Percentiles rank a stretch among this genome's conserved stretches.
These are phyloP conservation scores for Pythium insidiosum DNA, from an alignment of 352 stramenopile genomes.

Conservation along the genomic window DNA sequence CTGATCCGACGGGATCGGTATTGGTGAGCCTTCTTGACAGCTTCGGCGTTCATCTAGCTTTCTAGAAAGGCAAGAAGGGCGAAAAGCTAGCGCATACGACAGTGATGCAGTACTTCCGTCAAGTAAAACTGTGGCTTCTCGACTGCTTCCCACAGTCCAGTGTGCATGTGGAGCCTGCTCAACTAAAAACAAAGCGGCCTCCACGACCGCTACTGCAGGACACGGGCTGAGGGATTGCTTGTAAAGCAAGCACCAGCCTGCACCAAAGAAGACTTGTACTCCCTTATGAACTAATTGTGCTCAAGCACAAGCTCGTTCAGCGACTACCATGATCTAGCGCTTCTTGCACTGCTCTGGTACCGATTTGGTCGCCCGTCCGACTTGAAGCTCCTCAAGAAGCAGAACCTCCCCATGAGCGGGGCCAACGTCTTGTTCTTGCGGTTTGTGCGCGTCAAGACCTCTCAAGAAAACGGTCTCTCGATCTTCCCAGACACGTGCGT, in stretches of 20 bases:
- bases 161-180: slow-evolving; percentile 1
- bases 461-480: neutral
- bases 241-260: no score
- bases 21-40: slow-evolving; percentile 5
- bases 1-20: neutral
- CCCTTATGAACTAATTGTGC: no score
- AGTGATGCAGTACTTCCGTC: slow-evolving; percentile 9
- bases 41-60: slow-evolving; percentile 11
- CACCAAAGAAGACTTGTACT: no score
- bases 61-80: slow-evolving; percentile 1
- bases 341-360: no score
- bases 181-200: no score
- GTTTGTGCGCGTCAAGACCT: neutral
- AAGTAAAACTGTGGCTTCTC: slow-evolving; percentile 9
- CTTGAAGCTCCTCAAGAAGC: neutral
- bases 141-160: slow-evolving; percentile 5
- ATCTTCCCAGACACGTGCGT: neutral
- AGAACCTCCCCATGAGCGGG: neutral
- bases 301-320: no score
- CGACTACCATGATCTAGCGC: no score
- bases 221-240: no score
- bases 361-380: neutral
- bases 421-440: neutral
- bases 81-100: slow-evolving; percentile 2
- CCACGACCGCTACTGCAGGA: no score